Evolutionary conservation across 192 early-diverging fungal species (phyloP).

Genomic region (Pilobolus umbonatus): DNA sequence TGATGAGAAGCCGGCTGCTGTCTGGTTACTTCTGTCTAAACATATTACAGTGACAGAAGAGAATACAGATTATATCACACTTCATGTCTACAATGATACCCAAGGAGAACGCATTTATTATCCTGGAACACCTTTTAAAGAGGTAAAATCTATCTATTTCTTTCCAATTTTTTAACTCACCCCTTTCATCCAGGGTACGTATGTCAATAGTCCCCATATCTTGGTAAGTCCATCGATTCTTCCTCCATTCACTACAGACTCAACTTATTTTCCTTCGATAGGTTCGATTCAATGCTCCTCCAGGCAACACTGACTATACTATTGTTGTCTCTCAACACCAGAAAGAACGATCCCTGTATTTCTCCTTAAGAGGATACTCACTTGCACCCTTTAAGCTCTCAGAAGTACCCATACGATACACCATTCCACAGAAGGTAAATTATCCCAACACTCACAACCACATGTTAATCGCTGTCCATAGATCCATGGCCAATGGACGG

Average conservation of each 20-base stretch:
- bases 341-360: constrained; percentile 63
- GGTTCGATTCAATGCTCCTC: constrained; percentile 59
- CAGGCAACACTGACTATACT: constrained; percentile 56
- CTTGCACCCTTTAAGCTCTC: constrained; percentile 57
- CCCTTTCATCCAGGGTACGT: constrained; percentile 60
- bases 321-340: constrained; percentile 81
- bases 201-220: constrained; percentile 85
- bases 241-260: background rate
- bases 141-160: constrained; percentile 31
- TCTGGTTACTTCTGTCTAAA: constrained; percentile 81
- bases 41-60: constrained; percentile 78
- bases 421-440: constrained; percentile 50
- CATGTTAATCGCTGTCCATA: constrained; percentile 11
- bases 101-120: constrained; percentile 62
- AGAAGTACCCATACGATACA: constrained; percentile 56
- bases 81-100: constrained; percentile 76
- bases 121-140: constrained; percentile 49
- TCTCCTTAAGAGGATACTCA: constrained; percentile 69
- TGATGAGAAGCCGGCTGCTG: constrained; percentile 44
- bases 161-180: background rate
- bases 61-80: constrained; percentile 82
- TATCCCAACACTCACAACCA: background rate
- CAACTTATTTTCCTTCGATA: constrained; percentile 14
- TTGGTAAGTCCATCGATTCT: constrained; percentile 42
- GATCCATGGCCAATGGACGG: constrained; percentile 66